Evolutionary conservation across 306 rosid genomes (phyloP).

Genomic region (Casuarina cunninghamiana): DNA sequence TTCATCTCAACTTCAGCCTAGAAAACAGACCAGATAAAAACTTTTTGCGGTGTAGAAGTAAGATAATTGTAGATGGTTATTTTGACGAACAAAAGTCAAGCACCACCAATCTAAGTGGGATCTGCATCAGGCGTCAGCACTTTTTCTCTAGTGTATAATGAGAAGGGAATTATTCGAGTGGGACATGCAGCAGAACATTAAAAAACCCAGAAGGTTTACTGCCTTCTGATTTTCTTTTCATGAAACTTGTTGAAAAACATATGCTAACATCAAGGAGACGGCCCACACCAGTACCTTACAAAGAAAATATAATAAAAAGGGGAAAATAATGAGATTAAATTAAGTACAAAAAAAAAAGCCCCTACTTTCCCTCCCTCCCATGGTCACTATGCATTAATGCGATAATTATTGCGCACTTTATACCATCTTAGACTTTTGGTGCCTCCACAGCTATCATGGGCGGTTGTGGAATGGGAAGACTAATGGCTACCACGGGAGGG

Average conservation of each 20-base stretch:
- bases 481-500: constrained; percentile 18
- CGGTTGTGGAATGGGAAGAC: constrained; percentile 29
- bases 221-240: constrained; percentile 22
- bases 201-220: no score
- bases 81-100: no score
- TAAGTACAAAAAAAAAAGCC: not conserved
- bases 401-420: not conserved
- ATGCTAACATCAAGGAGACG: constrained; percentile 33
- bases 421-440: constrained; percentile 35
- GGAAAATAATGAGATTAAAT: constrained; percentile 19
- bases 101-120: no score
- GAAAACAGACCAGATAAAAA: no score
- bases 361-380: constrained; percentile 9
- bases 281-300: constrained; percentile 28
- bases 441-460: constrained; percentile 22
- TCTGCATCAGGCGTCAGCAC: no score
- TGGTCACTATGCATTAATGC: not conserved
- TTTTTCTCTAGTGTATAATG: no score
- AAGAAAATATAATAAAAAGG: not conserved
- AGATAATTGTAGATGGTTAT: no score
- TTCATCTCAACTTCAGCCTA: no score
- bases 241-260: constrained; percentile 30
- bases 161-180: not conserved
- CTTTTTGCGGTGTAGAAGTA: no score
- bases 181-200: not conserved